Evolutionary conservation across 2,329 filamentous ascomycete genomes (phyloP).

Genomic region (Exophiala dermatitidis): DNA sequence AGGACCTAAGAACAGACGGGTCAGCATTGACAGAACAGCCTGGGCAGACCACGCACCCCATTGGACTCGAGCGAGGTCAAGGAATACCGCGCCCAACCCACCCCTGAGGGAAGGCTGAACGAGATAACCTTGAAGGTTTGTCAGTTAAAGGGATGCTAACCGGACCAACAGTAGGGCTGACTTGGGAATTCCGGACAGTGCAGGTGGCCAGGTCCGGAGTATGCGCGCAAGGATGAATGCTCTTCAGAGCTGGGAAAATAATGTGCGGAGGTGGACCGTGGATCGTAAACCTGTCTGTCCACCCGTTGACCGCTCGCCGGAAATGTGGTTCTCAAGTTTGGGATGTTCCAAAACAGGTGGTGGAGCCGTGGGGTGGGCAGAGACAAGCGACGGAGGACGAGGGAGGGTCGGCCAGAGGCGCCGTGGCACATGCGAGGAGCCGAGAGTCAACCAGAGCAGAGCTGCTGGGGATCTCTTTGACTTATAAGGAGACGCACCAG

Average conservation of each 20-base stretch:
- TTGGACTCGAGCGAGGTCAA: conserved; percentile 25
- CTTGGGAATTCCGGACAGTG: conserved; percentile 15
- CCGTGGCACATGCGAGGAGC: conserved; percentile 13
- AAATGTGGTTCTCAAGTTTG: conserved; percentile 5
- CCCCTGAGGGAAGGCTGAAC: conserved; percentile 22
- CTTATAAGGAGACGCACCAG: background rate
- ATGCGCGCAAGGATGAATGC: conserved; percentile 1
- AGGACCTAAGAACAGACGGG: conserved; percentile 9
- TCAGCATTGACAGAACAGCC: conserved; percentile 15
- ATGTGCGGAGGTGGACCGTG: conserved; percentile 3
- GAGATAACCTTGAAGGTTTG: conserved; percentile 27
- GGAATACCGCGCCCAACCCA: conserved; percentile 26
- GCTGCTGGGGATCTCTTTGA: background rate
- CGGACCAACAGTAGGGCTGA: conserved; percentile 21
- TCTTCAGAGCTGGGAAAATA: background rate
- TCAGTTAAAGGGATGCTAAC: conserved; percentile 27
- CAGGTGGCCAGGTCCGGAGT: conserved; percentile 19
- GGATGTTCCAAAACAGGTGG: conserved; percentile 9
- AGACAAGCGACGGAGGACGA: too few relatives aligned
- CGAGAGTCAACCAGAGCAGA: conserved; percentile 5
- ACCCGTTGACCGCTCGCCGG: conserved; percentile 13
- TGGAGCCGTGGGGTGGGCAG: conserved; percentile 20
- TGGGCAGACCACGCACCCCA: conserved; percentile 24
- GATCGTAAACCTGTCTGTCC: background rate
- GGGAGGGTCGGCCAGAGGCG: conserved; percentile 20